These are phyloP conservation scores for Paecilomyces formosus DNA, from an alignment of 2,329 filamentous ascomycete genomes.

Conservation along the genomic window DNA sequence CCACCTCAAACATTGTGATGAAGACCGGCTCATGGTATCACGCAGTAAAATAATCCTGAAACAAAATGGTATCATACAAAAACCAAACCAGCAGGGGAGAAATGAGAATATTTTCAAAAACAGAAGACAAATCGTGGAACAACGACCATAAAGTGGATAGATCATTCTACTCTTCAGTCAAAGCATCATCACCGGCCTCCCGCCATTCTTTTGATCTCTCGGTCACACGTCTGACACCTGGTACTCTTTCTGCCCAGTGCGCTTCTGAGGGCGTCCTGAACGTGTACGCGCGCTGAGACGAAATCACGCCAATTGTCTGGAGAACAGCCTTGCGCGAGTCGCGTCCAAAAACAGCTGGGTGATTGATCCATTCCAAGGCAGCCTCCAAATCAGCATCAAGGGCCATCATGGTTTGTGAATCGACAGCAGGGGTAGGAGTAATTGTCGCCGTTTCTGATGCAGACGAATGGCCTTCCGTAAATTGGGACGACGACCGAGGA, in stretches of 20 bases:
- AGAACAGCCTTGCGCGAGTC: slow-evolving; percentile 93
- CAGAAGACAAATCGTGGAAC: not conserved
- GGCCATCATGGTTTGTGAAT: slow-evolving; percentile 70
- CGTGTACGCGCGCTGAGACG: slow-evolving; percentile 86
- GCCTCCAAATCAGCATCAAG: slow-evolving; percentile 87
- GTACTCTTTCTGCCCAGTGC: slow-evolving; percentile 77
- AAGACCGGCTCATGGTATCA: not conserved
- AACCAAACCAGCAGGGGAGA: slow-evolving; percentile 6
- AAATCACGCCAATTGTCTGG: slow-evolving; percentile 94
- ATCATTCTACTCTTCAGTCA: slow-evolving; percentile 44
- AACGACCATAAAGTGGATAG: slow-evolving; percentile 1
- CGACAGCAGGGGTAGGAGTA: slow-evolving; percentile 64
- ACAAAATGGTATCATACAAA: slow-evolving; percentile 35
- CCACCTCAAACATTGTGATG: not conserved
- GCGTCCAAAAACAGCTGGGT: slow-evolving; percentile 87
- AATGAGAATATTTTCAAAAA: slow-evolving; percentile 6
- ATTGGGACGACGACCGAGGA: slow-evolving; percentile 28
- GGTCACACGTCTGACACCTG: slow-evolving; percentile 72
- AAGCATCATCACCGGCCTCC: slow-evolving; percentile 70
- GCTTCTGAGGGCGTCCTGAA: slow-evolving; percentile 85
- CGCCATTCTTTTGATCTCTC: slow-evolving; percentile 87
- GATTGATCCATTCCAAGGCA: slow-evolving; percentile 93
- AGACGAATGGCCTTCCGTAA: slow-evolving; percentile 25
- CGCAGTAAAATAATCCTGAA: slow-evolving; percentile 10
- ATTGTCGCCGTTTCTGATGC: slow-evolving; percentile 39